Evolutionary conservation across 176 grass and related monocot species (phyloP), one percentile per base, ranked within the genome.

Genomic region (Oryza meyeriana): DNA sequence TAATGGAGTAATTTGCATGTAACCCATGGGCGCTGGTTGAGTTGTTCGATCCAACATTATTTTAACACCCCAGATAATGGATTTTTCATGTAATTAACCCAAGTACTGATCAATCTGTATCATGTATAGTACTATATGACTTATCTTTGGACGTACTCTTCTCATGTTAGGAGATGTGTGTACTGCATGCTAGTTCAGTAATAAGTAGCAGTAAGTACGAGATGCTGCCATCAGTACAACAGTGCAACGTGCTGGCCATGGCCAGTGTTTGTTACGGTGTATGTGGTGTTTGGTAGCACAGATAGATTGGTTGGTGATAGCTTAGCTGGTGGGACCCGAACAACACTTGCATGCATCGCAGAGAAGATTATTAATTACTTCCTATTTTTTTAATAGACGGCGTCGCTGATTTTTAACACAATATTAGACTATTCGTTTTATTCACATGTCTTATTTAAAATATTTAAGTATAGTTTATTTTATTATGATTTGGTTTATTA

Each of bases 281-380:
- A 61, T 20, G 20, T 22, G 50, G 24, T 50, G 78, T 69, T 55
- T 69, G 78, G n/a, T 57, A 36, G 67, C 13, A 31, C 25, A 58
- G 50, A 55, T 55, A 8, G 50, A 55, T 55, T 59, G 66, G 79
- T 79, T 79, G 76, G 76, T 79, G 28, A 14, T 66, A 25, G 62
- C 61, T n/a, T n/a, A 64, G 44, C 27, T 41, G 29, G 62, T 22
- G 50, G 50, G 50, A 55, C 50, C 50, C 50, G 7, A 20, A 55
- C 20, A 44, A 30, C 16, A 63, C 36, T 27, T n/a, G 31, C 18
- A 55, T 55, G 48, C 33, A 6, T 10, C 6, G 28, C 25, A 71
- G n/a, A 18, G 6, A 55, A n/a, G 50, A 55, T 55, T 55, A 9
- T 55, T 55, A 22, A 6, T 36, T n/a, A n/a, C n/a, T n/a, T n/a